phyloP scores from a whole-genome alignment of 805 yeast genomes.

The Nakazawaea holstii region DNA sequence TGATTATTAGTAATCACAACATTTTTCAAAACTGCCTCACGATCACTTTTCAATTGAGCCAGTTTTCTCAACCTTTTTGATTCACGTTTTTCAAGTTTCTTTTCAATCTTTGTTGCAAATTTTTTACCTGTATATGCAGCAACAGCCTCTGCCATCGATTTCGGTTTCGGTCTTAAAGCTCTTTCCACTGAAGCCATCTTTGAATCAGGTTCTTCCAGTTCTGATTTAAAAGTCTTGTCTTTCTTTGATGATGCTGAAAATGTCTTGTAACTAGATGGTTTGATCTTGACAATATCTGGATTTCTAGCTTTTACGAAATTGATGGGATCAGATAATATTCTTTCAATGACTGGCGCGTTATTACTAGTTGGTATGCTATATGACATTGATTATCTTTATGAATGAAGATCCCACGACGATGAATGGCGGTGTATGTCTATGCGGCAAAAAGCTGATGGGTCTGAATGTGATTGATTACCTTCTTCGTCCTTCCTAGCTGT shows the following conservation, averaged over 20 bases:
- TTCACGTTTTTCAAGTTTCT: slow-evolving; percentile 22
- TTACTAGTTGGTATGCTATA: slow-evolving; percentile 13
- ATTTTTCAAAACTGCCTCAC: background rate
- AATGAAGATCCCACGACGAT: background rate
- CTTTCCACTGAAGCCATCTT: background rate
- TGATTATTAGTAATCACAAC: background rate
- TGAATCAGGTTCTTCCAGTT: slow-evolving; percentile 2
- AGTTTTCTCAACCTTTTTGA: slow-evolving; percentile 20
- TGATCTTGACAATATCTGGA: slow-evolving; percentile 41
- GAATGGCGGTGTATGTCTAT: background rate
- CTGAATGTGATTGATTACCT: background rate
- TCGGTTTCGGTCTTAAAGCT: slow-evolving; percentile 23
- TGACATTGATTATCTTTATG: background rate
- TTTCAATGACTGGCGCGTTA: slow-evolving; percentile 53
- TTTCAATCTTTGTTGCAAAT: slow-evolving; percentile 43
- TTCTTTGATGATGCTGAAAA: slow-evolving; percentile 23
- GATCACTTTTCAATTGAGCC: background rate
- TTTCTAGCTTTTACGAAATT: slow-evolving; percentile 57
- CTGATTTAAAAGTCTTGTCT: background rate
- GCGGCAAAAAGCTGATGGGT: too few relatives aligned
- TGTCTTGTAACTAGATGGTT: slow-evolving; percentile 42
- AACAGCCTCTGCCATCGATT: slow-evolving; percentile 53
- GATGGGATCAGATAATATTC: slow-evolving; percentile 56
- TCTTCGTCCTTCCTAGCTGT: background rate
- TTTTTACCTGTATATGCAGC: slow-evolving; percentile 52